phyloP scores from a whole-genome alignment of 1,284 basidiomycete species.

The Wallemia ichthyophaga region DNA sequence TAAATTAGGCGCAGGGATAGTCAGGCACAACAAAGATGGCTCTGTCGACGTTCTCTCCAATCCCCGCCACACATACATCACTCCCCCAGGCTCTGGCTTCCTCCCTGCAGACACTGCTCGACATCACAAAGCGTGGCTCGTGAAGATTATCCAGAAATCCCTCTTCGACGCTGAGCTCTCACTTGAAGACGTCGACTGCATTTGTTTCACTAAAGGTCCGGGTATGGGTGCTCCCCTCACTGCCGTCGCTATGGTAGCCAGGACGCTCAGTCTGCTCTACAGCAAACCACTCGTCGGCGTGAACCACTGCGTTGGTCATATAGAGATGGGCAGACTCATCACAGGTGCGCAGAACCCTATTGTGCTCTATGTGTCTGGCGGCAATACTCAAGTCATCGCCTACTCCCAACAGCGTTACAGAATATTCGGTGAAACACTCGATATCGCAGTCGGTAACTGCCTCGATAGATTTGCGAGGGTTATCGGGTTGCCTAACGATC shows the following conservation, averaged over 20 bases:
- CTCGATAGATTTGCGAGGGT: slow-evolving; percentile 88
- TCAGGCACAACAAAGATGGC: slow-evolving; percentile 45
- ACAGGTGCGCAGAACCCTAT: slow-evolving; percentile 85
- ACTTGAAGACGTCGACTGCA: slow-evolving; percentile 59
- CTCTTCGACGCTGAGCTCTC: slow-evolving; percentile 37
- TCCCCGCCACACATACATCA: slow-evolving; percentile 87
- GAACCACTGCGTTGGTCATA: slow-evolving; percentile 96
- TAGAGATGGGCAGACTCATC: slow-evolving; percentile 92
- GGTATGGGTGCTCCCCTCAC: slow-evolving; percentile 96
- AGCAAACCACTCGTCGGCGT: slow-evolving; percentile 80
- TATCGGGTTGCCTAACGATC: slow-evolving; percentile 85
- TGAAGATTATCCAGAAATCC: slow-evolving; percentile 52
- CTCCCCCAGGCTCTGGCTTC: slow-evolving; percentile 91
- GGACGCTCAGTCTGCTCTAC: slow-evolving; percentile 64
- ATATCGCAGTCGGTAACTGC: slow-evolving; percentile 97
- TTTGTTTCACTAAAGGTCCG: slow-evolving; percentile 96
- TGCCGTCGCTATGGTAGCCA: slow-evolving; percentile 78
- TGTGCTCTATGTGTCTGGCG: slow-evolving; percentile 92
- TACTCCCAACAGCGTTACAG: slow-evolving; percentile 90
- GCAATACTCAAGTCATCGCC: slow-evolving; percentile 96
- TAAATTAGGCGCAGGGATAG: slow-evolving; percentile 86
- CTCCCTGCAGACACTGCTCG: slow-evolving; percentile 77
- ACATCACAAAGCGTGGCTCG: slow-evolving; percentile 80
- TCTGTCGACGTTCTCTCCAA: slow-evolving; percentile 38
- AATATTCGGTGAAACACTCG: slow-evolving; percentile 95